Evolutionary conservation across 1,139 yeast genomes (phyloP), one percentile per base, ranked within the genome.

Genomic region (Lodderomyces parapsilosis): DNA sequence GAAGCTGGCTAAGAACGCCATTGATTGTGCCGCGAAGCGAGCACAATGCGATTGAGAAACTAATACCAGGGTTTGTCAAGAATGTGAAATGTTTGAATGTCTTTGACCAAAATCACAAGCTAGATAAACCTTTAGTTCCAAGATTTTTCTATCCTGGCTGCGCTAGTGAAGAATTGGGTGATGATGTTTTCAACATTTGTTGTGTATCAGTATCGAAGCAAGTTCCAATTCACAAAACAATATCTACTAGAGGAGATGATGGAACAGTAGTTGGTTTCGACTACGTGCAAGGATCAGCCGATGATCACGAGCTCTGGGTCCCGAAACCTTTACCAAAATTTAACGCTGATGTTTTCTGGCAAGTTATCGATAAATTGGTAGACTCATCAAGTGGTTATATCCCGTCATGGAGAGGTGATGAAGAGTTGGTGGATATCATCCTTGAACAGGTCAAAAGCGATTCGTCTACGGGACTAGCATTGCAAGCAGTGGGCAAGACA

Each of bases 251-350:
- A 20, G 22, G 34, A 2, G 34, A 36, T 18, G 28, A 42, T 23
- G 46, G 41, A 9, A 13, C 36, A 2, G 27, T 49, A 11, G 49
- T 51, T 6, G 41, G 58, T 2, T 65, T 68, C 62, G 56, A 60
- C 23, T 90, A 90, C 57, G 84, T 89, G 1, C 96, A 88, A 61
- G 96, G 96, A 1, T 90, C 96, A 0, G 96, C 94, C 0, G 97
- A 90, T 60, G 96, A 90, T 55, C 96, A 90, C 58, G 96, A 90
- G 55, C 67, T 84, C 20, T 90, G 96, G 97, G 81, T 90, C 0
- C 61, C 74, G 0, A 58, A 65, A 5, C 71, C 61, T 2, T 43
- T 68, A 1, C 62, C 69, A 38, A 43, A 53, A 1, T 60, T 89
- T 20, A 74, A 71, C 1, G 80, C 93, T 0, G 53, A 57, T 1